These are phyloP conservation scores for Hericium alpestre DNA, from an alignment of 768 basidiomycete species.

Conservation along the genomic window DNA sequence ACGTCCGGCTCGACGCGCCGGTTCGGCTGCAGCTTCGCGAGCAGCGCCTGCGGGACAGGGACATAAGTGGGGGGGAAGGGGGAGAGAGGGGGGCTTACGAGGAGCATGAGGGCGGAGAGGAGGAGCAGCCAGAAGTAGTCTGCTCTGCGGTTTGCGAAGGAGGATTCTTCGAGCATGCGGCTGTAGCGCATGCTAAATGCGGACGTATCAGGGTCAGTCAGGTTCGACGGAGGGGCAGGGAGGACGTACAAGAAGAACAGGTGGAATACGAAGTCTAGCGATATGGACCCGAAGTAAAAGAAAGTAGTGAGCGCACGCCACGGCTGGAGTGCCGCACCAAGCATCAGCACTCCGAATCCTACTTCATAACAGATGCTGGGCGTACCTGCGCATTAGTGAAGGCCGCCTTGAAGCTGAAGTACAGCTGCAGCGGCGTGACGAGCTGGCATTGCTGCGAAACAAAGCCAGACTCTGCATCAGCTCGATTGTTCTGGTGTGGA, in stretches of 20 bases:
- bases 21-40: constrained; percentile 8
- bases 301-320: constrained; percentile 89
- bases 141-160: constrained; percentile 81
- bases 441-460: constrained; percentile 75
- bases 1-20: constrained; percentile 2
- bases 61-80: not conserved
- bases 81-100: constrained; percentile 42
- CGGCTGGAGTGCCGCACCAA: constrained; percentile 34
- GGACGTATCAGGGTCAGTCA: not conserved
- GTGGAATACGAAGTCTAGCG: constrained; percentile 91
- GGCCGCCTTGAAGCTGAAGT: constrained; percentile 82
- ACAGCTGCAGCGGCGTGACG: constrained; percentile 83
- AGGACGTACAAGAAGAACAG: constrained; percentile 91
- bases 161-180: constrained; percentile 92
- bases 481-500: not conserved
- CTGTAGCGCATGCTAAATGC: constrained; percentile 84
- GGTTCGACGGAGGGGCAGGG: not conserved
- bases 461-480: not conserved
- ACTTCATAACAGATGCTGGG: constrained; percentile 1
- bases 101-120: constrained; percentile 73
- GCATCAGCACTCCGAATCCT: constrained; percentile 8
- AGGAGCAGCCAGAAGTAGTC: constrained; percentile 95
- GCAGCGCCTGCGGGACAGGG: not conserved
- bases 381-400: constrained; percentile 73
- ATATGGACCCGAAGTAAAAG: constrained; percentile 91